Percentiles rank a stretch among this genome's conserved stretches.
Evolutionary conservation across 768 basidiomycete species (phyloP).

Genomic region (Tricholoma sp.): DNA sequence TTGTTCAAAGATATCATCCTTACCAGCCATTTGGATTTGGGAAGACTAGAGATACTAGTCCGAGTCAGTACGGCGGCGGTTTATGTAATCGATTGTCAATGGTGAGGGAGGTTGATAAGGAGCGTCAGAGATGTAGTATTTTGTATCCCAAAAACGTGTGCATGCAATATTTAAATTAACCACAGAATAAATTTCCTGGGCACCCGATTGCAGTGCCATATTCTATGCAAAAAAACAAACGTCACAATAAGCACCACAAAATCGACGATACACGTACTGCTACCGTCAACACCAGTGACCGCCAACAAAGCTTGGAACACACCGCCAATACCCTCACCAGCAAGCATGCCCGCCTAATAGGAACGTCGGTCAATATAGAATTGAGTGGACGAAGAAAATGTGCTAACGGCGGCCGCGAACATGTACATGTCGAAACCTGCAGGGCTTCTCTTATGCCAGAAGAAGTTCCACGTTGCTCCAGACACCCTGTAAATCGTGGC

Average conservation of each 20-base stretch:
- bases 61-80: too few species aligned
- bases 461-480: constrained; percentile 41
- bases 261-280: constrained; percentile 27
- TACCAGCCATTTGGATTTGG: too few species aligned
- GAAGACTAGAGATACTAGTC: too few species aligned
- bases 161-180: constrained; percentile 22
- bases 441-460: constrained; percentile 45
- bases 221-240: constrained; percentile 21
- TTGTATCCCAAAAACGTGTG: too few species aligned
- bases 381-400: background rate
- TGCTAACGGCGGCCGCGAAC: constrained; percentile 44
- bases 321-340: constrained; percentile 58
- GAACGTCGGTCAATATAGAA: background rate
- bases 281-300: constrained; percentile 45
- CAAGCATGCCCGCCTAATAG: constrained; percentile 41
- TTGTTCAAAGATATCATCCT: too few species aligned
- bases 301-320: constrained; percentile 55
- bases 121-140: too few species aligned
- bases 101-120: too few species aligned
- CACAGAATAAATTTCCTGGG: constrained; percentile 48
- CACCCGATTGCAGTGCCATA: constrained; percentile 51
- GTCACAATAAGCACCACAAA: background rate
- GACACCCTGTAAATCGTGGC: constrained; percentile 21
- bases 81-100: too few species aligned
- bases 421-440: constrained; percentile 49